phyloP scores from a whole-genome alignment of 1,284 basidiomycete genomes.

The Singerocomus inundabilis region DNA sequence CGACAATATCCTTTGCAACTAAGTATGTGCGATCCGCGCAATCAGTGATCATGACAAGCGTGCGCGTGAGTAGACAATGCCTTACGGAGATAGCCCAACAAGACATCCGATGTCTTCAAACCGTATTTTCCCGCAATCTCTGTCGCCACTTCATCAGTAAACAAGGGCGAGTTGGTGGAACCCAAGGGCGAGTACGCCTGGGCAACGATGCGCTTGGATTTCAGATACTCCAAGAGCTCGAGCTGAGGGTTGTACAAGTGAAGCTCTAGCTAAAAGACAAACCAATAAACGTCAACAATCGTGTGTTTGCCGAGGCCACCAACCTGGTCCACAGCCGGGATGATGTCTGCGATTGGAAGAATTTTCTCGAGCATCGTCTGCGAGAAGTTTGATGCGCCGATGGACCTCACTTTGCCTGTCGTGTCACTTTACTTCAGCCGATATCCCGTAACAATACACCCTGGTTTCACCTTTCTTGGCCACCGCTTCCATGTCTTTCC shows the following conservation, averaged over 20 bases:
- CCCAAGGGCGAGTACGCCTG: constrained; percentile 87
- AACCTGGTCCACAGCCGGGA: constrained; percentile 69
- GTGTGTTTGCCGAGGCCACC: too few relatives aligned
- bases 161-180: constrained; percentile 67
- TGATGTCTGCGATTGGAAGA: constrained; percentile 51
- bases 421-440: constrained; percentile 24
- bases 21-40: not conserved
- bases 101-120: constrained; percentile 58
- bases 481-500: constrained; percentile 80
- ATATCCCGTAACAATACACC: not conserved
- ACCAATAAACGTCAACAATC: too few relatives aligned
- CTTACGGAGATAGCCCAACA: constrained; percentile 67
- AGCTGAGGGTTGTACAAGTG: constrained; percentile 80
- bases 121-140: constrained; percentile 63
- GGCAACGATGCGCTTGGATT: constrained; percentile 66
- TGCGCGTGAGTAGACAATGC: constrained; percentile 13
- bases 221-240: constrained; percentile 65
- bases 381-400: constrained; percentile 76
- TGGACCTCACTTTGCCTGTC: constrained; percentile 68
- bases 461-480: constrained; percentile 52
- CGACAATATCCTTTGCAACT: constrained; percentile 66
- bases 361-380: constrained; percentile 62
- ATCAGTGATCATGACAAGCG: constrained; percentile 3
- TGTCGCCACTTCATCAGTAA: constrained; percentile 65
- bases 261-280: constrained; percentile 61